These are phyloP conservation scores for Chrysanthemum seticuspe DNA, from an alignment of 129 eudicot species.

Conservation along the genomic window DNA sequence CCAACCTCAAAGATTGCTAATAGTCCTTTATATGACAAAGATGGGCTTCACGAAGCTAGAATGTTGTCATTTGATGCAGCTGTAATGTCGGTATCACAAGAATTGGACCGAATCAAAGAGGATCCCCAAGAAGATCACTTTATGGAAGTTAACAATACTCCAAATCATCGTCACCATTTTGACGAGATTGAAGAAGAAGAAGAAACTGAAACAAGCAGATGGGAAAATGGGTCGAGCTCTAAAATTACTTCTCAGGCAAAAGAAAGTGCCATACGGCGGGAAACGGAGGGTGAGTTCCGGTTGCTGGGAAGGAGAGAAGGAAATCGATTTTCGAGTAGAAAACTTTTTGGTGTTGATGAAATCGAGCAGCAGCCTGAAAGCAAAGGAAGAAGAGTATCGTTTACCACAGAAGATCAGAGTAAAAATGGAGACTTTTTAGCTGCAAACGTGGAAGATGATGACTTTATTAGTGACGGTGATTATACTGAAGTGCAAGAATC, in stretches of 20 bases:
- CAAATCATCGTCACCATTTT: constrained; percentile 33
- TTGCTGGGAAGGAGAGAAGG: constrained; percentile 90
- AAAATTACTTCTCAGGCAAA: constrained; percentile 51
- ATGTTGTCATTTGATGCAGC: constrained; percentile 97
- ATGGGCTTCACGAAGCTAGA: constrained; percentile 28
- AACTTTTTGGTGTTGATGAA: constrained; percentile 80
- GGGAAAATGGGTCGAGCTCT: constrained; percentile 53
- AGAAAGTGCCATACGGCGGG: constrained; percentile 92
- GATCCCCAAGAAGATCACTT: constrained; percentile 57
- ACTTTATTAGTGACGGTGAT: constrained; percentile 72
- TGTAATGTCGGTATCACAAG: constrained; percentile 86
- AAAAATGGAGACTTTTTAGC: constrained; percentile 51
- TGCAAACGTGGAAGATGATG: constrained; percentile 65
- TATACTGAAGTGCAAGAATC: constrained; percentile 70
- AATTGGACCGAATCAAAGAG: constrained; percentile 57
- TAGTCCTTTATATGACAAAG: constrained; percentile 56
- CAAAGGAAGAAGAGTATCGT: constrained; percentile 82
- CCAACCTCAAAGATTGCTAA: constrained; percentile 50
- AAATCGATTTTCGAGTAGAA: constrained; percentile 61
- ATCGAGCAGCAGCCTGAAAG: constrained; percentile 44
- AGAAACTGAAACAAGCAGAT: constrained; percentile 53
- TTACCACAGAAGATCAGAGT: constrained; percentile 61
- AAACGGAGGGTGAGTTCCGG: constrained; percentile 97
- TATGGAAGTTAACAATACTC: constrained; percentile 24
- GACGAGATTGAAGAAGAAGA: constrained; percentile 70